Base-by-base conservation (phyloP, 306 rosid species). In the Morella rubra region DNA sequence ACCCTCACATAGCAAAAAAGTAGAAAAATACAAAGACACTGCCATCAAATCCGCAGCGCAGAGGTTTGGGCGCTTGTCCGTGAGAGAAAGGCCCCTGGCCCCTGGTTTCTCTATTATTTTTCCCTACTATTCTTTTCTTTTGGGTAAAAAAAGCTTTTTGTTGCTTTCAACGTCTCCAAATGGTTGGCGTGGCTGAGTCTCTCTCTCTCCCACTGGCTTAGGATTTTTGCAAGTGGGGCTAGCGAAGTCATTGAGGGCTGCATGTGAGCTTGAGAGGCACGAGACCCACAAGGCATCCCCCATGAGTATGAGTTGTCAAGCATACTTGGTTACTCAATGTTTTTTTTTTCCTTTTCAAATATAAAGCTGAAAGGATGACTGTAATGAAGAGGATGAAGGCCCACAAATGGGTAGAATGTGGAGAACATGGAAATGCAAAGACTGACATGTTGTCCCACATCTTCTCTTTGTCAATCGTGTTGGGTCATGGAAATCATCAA, bases 261-360 rank as follows among this genome's bases (percentile, higher is more conserved):
- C 88, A 86, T 83, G 92, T 85, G 89, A 85, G 50, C 4, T 18
- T 41, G 15, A 9, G 47, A 22, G 67, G 20, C 42, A 60, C 74
- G 56, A 20, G 13, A 13, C 80, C 81, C 27, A 41, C 5, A 42
- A 45, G 85, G 80, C 8, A 83, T 87, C 82, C 80, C 9, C 81
- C 9, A 76, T 70, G 83, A 61, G 70, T n/a, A 71, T 84, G 88
- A 87, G 90, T 85, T 89, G 93, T 85, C 74, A 4, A 5, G 44
- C 82, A 84, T 62, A 52, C 6, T 54, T 47, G 51, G 19, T 69
- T 18, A 37, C 51, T 72, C 19, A 16, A 27, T 50, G 60, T 20
- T 24, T 32, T 10, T 20, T 49, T 74, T 44, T 66, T 19, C 37
- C 6, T 18, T 32, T 49, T 18, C 7, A 74, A 44, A 53, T 24